Percentiles rank a stretch among this genome's conserved stretches.
phyloP scores from a whole-genome alignment of 768 basidiomycete genomes.

The Termitomyces sp. region DNA sequence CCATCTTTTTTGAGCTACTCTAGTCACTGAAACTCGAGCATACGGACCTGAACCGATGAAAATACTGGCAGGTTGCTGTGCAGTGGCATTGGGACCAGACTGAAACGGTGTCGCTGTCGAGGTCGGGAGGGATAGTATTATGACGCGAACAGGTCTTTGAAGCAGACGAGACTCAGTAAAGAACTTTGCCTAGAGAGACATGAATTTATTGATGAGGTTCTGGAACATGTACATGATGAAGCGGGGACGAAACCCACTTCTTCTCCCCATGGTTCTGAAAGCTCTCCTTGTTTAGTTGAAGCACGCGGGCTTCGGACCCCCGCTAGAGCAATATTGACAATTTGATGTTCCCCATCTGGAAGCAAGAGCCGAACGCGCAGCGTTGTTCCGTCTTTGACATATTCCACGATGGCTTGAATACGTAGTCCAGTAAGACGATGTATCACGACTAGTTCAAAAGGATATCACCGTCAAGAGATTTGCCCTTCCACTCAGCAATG shows the following conservation, averaged over 20 bases:
- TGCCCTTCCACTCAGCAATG: constrained; percentile 89
- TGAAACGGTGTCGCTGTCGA: constrained; percentile 81
- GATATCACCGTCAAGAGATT: constrained; percentile 71
- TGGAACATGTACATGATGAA: constrained; percentile 5
- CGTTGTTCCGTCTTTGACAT: constrained; percentile 89
- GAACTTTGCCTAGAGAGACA: constrained; percentile 67
- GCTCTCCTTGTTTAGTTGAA: constrained; percentile 68
- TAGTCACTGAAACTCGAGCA: neutral
- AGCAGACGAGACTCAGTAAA: constrained; percentile 89
- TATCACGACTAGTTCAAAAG: neutral
- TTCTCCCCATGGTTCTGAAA: constrained; percentile 82
- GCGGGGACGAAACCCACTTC: constrained; percentile 50
- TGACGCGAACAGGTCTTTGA: constrained; percentile 72
- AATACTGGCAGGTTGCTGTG: constrained; percentile 68
- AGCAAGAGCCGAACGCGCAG: constrained; percentile 84
- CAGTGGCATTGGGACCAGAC: constrained; percentile 40
- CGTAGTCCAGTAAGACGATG: constrained; percentile 6
- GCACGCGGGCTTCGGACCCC: constrained; percentile 74
- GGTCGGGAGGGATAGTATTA: constrained; percentile 75
- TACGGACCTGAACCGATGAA: constrained; percentile 82
- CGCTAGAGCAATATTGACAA: constrained; percentile 80
- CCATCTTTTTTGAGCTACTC: neutral
- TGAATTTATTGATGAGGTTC: constrained; percentile 14
- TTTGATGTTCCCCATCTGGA: constrained; percentile 86
- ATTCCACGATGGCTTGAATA: constrained; percentile 81